Percentiles rank a stretch among this genome's conserved stretches.
Conservation (phyloP, 78 protist species). For the Dictyostelium firmibasis region DNA sequence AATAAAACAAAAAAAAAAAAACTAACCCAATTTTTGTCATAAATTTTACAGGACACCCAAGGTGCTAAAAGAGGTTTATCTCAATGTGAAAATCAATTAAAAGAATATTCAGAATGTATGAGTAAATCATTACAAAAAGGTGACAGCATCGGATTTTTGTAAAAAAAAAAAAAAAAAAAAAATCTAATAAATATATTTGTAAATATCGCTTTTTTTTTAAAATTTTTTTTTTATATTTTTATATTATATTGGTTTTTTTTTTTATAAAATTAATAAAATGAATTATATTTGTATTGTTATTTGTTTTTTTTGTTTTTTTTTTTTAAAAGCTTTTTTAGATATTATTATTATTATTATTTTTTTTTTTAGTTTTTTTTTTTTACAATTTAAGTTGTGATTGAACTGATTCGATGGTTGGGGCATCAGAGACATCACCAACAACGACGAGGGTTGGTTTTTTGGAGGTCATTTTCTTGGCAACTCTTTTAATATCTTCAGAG, state of each 20-base stretch:
- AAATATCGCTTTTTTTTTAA: not conserved
- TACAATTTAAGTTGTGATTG: conserved; percentile 46
- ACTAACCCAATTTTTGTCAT: not conserved
- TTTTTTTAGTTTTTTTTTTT: conserved; percentile 18
- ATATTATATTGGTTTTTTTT: not conserved
- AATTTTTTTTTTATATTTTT: not conserved
- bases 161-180: not conserved
- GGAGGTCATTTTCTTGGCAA: conserved; percentile 29
- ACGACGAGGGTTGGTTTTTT: conserved; percentile 66
- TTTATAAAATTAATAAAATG: not conserved
- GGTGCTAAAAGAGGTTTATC: conserved; percentile 53
- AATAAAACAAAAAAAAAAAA: not conserved
- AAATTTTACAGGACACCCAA: conserved; percentile 1
- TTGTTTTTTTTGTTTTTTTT: not conserved
- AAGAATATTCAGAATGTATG: conserved; percentile 30
- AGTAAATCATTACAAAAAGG: not conserved
- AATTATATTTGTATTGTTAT: conserved; percentile 2
- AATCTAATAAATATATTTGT: not conserved
- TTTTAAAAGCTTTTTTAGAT: not conserved
- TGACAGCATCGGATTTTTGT: not conserved
- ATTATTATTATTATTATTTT: conserved; percentile 5
- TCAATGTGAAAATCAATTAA: conserved; percentile 11
- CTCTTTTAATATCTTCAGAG: conserved; percentile 68
- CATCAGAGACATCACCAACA: conserved; percentile 29
- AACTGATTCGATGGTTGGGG: conserved; percentile 47